Evolutionary conservation across 805 yeast genomes (phyloP).

Genomic region (Wickerhamomyces hampshirensis): DNA sequence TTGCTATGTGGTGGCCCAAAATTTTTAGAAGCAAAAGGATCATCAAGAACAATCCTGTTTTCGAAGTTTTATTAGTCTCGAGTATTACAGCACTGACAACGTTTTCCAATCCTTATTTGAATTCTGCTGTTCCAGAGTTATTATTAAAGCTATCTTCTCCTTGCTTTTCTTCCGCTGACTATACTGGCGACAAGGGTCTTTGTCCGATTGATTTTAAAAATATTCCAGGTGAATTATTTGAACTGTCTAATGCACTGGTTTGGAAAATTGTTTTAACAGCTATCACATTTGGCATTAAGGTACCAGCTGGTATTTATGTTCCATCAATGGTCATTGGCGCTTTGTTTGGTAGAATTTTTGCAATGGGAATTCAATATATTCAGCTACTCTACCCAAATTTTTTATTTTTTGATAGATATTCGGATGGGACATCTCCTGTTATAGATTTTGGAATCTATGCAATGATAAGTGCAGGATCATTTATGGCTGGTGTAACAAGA

Average conservation of each 20-base stretch:
- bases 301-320: slow-evolving; percentile 58
- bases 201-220: slow-evolving; percentile 25
- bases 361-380: slow-evolving; percentile 37
- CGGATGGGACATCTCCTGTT: slow-evolving; percentile 25
- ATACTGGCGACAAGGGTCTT: slow-evolving; percentile 17
- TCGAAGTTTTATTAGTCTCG: slow-evolving; percentile 43
- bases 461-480: slow-evolving; percentile 51
- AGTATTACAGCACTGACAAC: slow-evolving; percentile 41
- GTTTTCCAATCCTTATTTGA: slow-evolving; percentile 45
- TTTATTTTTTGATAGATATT: slow-evolving; percentile 6
- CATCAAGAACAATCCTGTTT: slow-evolving; percentile 34
- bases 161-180: slow-evolving; percentile 27
- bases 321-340: slow-evolving; percentile 66
- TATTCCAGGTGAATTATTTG: slow-evolving; percentile 29
- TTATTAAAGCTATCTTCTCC: slow-evolving; percentile 46
- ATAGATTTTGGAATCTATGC: slow-evolving; percentile 48
- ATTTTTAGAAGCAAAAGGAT: slow-evolving; percentile 30
- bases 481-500: slow-evolving; percentile 53
- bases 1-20: slow-evolving; percentile 37
- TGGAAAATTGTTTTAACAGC: slow-evolving; percentile 43
- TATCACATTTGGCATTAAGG: slow-evolving; percentile 51
- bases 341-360: slow-evolving; percentile 48
- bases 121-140: slow-evolving; percentile 44
- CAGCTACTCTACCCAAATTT: slow-evolving; percentile 25
- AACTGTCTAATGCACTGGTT: slow-evolving; percentile 37